phyloP scores from a whole-genome alignment of 768 basidiomycete genomes.

The Leccinum obscurum region DNA sequence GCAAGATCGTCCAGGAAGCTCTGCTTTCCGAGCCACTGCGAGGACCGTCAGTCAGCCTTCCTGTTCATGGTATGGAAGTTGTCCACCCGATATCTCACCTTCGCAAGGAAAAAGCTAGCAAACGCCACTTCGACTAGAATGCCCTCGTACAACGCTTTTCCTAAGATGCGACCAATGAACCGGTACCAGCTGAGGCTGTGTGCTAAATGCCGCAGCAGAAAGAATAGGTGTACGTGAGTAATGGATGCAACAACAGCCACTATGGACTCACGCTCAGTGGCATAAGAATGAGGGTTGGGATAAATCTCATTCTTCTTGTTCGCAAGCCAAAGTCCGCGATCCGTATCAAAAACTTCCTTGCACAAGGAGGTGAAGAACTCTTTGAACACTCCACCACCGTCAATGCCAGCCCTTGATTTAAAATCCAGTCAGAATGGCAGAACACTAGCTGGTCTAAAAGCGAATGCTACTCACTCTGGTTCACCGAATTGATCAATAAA shows the following conservation, averaged over 20 bases:
- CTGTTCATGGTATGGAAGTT: not conserved
- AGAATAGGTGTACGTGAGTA: not conserved
- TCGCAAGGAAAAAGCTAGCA: constrained; percentile 92
- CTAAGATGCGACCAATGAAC: constrained; percentile 90
- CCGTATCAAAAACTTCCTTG: constrained; percentile 93
- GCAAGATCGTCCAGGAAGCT: constrained; percentile 91
- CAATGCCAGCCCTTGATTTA: constrained; percentile 74
- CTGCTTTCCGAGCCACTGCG: constrained; percentile 89
- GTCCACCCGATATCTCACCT: constrained; percentile 44
- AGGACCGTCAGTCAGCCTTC: constrained; percentile 4
- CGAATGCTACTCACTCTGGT: constrained; percentile 61
- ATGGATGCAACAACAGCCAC: not conserved
- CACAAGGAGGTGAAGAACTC: constrained; percentile 93
- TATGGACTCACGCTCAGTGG: constrained; percentile 68
- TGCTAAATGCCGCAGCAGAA: constrained; percentile 39
- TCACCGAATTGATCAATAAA: constrained; percentile 90
- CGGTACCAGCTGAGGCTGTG: constrained; percentile 90
- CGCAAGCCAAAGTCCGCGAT: constrained; percentile 91
- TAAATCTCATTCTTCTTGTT: constrained; percentile 93
- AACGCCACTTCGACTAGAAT: constrained; percentile 95
- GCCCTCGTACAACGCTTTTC: constrained; percentile 96
- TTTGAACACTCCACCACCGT: constrained; percentile 97
- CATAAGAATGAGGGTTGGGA: constrained; percentile 91
- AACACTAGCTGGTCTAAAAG: not conserved
- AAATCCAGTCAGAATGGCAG: constrained; percentile 2